A percentile compares a stretch with the other conserved stretches of the same genome.
phyloP scores from a whole-genome alignment of 192 early-diverging fungal genomes.

The Backusella australiensis region DNA sequence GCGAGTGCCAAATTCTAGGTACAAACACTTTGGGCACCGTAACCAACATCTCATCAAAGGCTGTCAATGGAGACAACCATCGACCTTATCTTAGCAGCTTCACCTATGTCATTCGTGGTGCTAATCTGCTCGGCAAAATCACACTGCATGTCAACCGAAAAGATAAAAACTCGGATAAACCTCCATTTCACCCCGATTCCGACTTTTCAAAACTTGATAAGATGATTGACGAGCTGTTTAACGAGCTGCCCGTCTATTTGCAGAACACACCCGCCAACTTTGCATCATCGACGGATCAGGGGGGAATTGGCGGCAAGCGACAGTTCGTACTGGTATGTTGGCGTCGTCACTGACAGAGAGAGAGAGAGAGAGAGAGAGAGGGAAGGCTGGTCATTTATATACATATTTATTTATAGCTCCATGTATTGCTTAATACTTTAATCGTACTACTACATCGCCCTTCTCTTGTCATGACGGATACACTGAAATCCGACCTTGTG shows the following conservation, averaged over 20 bases:
- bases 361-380: not conserved
- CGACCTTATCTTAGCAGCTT: conserved; percentile 76
- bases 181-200: conserved; percentile 39
- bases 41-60: not conserved
- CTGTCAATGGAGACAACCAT: conserved; percentile 47
- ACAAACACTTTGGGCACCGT: not conserved
- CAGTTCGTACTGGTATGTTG: conserved; percentile 17
- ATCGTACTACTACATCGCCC: conserved; percentile 47
- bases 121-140: conserved; percentile 43
- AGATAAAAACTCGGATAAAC: conserved; percentile 31
- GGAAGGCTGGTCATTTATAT: not conserved
- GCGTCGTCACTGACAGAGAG: not conserved
- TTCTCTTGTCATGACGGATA: conserved; percentile 28
- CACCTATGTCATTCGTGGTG: conserved; percentile 32
- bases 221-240: conserved; percentile 34
- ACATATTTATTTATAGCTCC: conserved; percentile 26
- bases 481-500: conserved; percentile 21
- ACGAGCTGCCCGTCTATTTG: conserved; percentile 31
- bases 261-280: conserved; percentile 37
- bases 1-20: not conserved
- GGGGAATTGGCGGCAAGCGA: conserved; percentile 18
- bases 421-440: conserved; percentile 44
- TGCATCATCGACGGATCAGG: not conserved
- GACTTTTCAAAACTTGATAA: conserved; percentile 44
- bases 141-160: conserved; percentile 43